A percentile compares a stretch with the other conserved stretches of the same genome.
These are phyloP conservation scores for Pyrenophora tritici-repentis DNA, from an alignment of 2,329 filamentous ascomycete genomes.

Conservation along the genomic window DNA sequence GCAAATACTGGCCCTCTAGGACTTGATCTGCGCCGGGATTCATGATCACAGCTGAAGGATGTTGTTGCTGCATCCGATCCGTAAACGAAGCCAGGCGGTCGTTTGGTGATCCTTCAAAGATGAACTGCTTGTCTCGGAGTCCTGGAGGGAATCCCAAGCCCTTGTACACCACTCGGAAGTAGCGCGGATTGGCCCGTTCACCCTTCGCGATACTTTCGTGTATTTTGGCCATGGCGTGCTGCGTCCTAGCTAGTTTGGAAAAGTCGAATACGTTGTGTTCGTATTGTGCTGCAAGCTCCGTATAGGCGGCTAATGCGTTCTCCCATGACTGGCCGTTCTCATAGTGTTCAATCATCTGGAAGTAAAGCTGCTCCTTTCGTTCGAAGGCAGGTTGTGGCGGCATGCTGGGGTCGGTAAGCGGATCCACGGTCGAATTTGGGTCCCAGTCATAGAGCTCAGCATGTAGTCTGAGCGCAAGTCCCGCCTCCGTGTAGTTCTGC, in stretches of 20 bases:
- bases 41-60: slow-evolving; percentile 82
- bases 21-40: slow-evolving; percentile 72
- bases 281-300: slow-evolving; percentile 89
- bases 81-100: slow-evolving; percentile 83
- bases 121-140: slow-evolving; percentile 86
- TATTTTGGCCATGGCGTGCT: slow-evolving; percentile 88
- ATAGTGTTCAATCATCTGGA: slow-evolving; percentile 92
- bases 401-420: slow-evolving; percentile 74
- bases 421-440: slow-evolving; percentile 66
- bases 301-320: slow-evolving; percentile 83
- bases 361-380: slow-evolving; percentile 88
- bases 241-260: slow-evolving; percentile 83
- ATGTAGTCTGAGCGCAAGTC: slow-evolving; percentile 84
- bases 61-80: slow-evolving; percentile 89
- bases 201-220: slow-evolving; percentile 87
- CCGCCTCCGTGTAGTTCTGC: slow-evolving; percentile 83
- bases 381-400: slow-evolving; percentile 87
- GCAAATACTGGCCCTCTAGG: slow-evolving; percentile 87
- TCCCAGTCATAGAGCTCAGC: slow-evolving; percentile 95
- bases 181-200: slow-evolving; percentile 77
- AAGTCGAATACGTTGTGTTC: slow-evolving; percentile 90
- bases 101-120: slow-evolving; percentile 80
- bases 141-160: slow-evolving; percentile 84
- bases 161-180: slow-evolving; percentile 89
- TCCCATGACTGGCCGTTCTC: slow-evolving; percentile 95